Conservation (phyloP, 495 filamentous ascomycete species). For the Chaetomium fimeti region DNA sequence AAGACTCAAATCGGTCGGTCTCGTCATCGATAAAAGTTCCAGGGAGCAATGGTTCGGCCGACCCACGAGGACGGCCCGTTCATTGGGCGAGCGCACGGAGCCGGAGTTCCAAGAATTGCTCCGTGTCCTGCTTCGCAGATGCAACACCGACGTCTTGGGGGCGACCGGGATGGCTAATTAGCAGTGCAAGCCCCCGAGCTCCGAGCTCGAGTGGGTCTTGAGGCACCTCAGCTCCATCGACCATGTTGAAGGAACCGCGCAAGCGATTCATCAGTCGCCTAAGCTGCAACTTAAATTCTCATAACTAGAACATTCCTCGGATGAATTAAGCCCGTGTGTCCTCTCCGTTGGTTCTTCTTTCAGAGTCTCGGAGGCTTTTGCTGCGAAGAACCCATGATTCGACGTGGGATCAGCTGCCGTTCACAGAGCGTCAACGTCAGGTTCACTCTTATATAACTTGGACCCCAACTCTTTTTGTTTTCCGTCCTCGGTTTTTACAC, state of each 20-base stretch:
- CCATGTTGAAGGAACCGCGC: background rate
- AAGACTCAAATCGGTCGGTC: background rate
- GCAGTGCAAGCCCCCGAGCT: background rate
- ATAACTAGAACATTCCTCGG: background rate
- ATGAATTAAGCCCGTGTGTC: background rate
- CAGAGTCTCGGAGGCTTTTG: too few species aligned
- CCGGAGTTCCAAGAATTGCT: background rate
- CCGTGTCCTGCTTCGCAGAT: background rate
- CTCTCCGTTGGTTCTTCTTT: too few species aligned
- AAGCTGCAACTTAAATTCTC: background rate
- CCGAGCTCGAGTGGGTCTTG: background rate
- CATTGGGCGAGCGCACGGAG: constrained; percentile 4
- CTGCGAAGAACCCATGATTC: too few species aligned
- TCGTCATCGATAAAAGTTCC: background rate
- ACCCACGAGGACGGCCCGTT: background rate
- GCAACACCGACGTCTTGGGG: constrained; percentile 3
- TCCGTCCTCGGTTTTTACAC: background rate
- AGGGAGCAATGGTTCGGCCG: constrained; percentile 14
- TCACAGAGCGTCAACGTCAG: too few species aligned
- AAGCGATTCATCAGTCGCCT: background rate
- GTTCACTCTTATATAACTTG: too few species aligned
- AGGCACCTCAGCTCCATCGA: background rate
- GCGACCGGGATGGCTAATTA: background rate
- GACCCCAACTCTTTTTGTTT: too few species aligned
- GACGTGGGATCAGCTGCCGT: too few species aligned